Percentiles rank a stretch among this genome's conserved stretches.
Evolutionary conservation across 2,329 filamentous ascomycete species (phyloP).

Genomic region (Sclerotinia nivalis): DNA sequence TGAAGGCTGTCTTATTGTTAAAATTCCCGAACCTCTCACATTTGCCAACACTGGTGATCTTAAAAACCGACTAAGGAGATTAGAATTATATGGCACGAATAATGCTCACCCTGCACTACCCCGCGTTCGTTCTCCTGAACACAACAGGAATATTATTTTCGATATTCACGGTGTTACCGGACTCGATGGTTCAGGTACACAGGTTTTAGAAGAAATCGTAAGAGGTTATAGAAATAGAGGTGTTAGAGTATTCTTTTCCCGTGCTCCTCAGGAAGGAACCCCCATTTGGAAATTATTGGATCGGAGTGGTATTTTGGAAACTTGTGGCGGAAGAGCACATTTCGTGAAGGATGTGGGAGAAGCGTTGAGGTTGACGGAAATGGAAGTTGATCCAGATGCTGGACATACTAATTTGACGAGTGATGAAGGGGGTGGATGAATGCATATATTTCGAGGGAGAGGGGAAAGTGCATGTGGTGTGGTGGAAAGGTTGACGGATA

Average conservation of each 20-base stretch:
- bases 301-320: constrained; percentile 79
- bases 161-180: constrained; percentile 97
- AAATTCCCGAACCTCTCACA: constrained; percentile 94
- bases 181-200: constrained; percentile 88
- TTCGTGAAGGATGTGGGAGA: constrained; percentile 85
- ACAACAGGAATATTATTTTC: constrained; percentile 91
- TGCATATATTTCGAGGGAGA: neutral
- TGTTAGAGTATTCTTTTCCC: constrained; percentile 74
- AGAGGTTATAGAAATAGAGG: constrained; percentile 73
- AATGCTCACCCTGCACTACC: constrained; percentile 85
- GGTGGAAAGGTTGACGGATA: neutral
- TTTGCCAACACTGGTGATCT: constrained; percentile 96
- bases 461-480: neutral
- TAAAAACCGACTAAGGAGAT: constrained; percentile 75
- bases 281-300: constrained; percentile 66
- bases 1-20: constrained; percentile 91
- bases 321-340: constrained; percentile 73
- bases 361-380: constrained; percentile 77
- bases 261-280: constrained; percentile 47
- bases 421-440: constrained; percentile 32
- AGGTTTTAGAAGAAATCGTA: constrained; percentile 90
- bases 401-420: constrained; percentile 32
- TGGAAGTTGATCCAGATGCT: constrained; percentile 49
- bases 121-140: constrained; percentile 71
- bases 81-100: constrained; percentile 89